phyloP scores from a whole-genome alignment of 495 filamentous ascomycete genomes.

The Daldinia decipiens region DNA sequence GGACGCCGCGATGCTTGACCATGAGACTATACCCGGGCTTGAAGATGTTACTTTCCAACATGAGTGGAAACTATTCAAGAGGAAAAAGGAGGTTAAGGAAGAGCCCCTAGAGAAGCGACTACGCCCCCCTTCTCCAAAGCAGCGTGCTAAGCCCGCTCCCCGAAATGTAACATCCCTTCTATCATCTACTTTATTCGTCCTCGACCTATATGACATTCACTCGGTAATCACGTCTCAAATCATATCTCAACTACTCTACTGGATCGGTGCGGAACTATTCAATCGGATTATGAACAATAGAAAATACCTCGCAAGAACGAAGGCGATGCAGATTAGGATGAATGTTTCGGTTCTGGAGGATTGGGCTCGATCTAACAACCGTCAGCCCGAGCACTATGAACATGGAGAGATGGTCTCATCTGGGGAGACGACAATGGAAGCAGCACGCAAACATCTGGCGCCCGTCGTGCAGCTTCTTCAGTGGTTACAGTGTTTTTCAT shows the following conservation, averaged over 20 bases:
- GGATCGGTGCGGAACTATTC: constrained; percentile 96
- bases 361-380: constrained; percentile 93
- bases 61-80: constrained; percentile 96
- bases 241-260: constrained; percentile 92
- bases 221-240: constrained; percentile 95
- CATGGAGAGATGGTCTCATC: constrained; percentile 86
- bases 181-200: constrained; percentile 95
- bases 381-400: constrained; percentile 95
- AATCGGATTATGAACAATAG: constrained; percentile 97
- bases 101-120: constrained; percentile 91
- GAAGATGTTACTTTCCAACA: constrained; percentile 96
- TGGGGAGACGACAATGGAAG: constrained; percentile 85
- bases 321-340: constrained; percentile 99
- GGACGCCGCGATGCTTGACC: constrained; percentile 92
- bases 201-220: constrained; percentile 98
- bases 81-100: constrained; percentile 85
- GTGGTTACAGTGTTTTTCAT: constrained; percentile 98
- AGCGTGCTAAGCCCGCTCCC: constrained; percentile 88
- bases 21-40: constrained; percentile 97
- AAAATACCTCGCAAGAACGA: constrained; percentile 94
- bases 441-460: constrained; percentile 82
- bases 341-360: constrained; percentile 96
- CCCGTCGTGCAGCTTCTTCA: constrained; percentile 95
- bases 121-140: constrained; percentile 93
- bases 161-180: constrained; percentile 97